Evolutionary conservation across 2,329 filamentous ascomycete genomes (phyloP).

Genomic region (Alternaria ventricosa): DNA sequence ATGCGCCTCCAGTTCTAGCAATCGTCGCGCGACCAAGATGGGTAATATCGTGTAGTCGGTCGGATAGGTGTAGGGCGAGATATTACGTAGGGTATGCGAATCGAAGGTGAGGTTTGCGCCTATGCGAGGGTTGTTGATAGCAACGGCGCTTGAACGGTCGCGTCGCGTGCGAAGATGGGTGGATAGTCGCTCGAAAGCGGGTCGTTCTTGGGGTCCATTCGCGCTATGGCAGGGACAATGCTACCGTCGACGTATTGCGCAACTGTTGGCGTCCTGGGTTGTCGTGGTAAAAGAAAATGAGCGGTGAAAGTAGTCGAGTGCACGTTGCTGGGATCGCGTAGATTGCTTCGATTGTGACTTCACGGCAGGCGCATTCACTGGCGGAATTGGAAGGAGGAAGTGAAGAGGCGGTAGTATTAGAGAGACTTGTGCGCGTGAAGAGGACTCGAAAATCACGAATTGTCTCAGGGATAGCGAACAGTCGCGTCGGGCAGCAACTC

Average conservation of each 20-base stretch:
- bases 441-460: slow-evolving; percentile 1
- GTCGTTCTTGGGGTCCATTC: slow-evolving; percentile 45
- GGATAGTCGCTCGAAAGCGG: slow-evolving; percentile 47
- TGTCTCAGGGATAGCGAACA: slow-evolving; percentile 8
- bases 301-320: slow-evolving; percentile 30
- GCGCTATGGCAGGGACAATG: slow-evolving; percentile 12
- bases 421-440: neutral
- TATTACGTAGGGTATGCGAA: neutral
- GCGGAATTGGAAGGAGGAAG: neutral
- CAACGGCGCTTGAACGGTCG: slow-evolving; percentile 5
- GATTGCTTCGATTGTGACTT: neutral
- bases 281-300: slow-evolving; percentile 15
- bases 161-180: slow-evolving; percentile 35
- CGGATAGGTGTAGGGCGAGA: neutral
- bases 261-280: slow-evolving; percentile 1
- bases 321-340: slow-evolving; percentile 27
- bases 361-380: neutral
- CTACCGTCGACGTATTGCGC: neutral
- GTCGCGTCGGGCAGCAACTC: slow-evolving; percentile 23
- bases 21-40: neutral
- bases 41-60: neutral
- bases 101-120: neutral
- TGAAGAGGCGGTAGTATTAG: neutral
- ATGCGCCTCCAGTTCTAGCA: neutral
- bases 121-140: slow-evolving; percentile 4